These are phyloP conservation scores for Aristolochia californica DNA, from an alignment of 164 flowering plant species.

Conservation along the genomic window DNA sequence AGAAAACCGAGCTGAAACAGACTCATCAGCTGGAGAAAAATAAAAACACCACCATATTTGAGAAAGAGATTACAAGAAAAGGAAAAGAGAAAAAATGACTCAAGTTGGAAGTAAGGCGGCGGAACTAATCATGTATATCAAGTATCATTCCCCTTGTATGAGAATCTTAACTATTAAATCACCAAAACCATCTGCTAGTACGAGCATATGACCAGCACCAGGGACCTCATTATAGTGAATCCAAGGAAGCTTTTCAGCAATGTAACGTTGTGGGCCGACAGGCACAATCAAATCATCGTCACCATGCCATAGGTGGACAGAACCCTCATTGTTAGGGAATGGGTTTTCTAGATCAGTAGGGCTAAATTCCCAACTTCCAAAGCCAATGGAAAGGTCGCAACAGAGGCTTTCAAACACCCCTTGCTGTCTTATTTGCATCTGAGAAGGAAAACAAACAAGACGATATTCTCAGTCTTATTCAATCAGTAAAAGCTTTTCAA, in stretches of 20 bases:
- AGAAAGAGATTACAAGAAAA: no score
- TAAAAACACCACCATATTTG: no score
- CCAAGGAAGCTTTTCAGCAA: conserved; percentile 53
- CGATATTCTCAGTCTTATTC: background rate
- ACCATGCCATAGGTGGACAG: conserved; percentile 77
- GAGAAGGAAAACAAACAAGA: conserved; percentile 6
- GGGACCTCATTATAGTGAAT: conserved; percentile 57
- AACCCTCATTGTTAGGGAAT: conserved; percentile 44
- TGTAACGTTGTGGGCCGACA: conserved; percentile 34
- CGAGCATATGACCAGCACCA: conserved; percentile 50
- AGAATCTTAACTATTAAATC: conserved; percentile 16
- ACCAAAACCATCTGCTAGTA: conserved; percentile 24
- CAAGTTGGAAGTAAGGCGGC: background rate
- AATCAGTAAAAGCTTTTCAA: background rate
- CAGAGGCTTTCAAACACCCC: conserved; percentile 47
- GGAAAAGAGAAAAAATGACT: no score
- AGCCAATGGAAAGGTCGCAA: conserved; percentile 46
- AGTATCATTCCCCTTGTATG: conserved; percentile 12
- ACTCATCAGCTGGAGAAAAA: no score
- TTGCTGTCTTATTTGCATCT: conserved; percentile 55
- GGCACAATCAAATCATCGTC: conserved; percentile 54
- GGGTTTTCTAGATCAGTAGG: conserved; percentile 57
- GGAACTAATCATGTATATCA: background rate
- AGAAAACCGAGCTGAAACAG: no score
- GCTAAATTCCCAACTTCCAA: conserved; percentile 66